Evolutionary conservation across 805 yeast species (phyloP), one percentile per base, ranked within the genome.

Genomic region (Danielia oregonensis): DNA sequence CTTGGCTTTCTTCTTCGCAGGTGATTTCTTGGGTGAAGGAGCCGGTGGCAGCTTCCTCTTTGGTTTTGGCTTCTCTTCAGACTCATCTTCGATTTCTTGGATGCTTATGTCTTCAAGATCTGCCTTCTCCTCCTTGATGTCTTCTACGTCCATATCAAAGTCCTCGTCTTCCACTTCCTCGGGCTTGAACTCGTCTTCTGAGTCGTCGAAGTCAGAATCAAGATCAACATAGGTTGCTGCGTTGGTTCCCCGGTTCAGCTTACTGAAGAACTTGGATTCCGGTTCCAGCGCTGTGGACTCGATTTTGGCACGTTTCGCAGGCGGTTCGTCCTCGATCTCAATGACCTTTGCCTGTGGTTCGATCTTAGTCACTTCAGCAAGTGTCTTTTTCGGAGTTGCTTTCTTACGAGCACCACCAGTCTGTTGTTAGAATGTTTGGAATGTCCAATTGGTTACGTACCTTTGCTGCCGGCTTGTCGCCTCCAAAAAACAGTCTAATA

Each of bases 151-250:
- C 10, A 34, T 26, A 6, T 37, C 44, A 12, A 26, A 41, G 6
- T 42, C 49, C 4, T 33, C 45, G 3, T 37, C 42, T 4, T 46
- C 46, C n/a, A 42, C 55, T n/a, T 32, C 48, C 9, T 44, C 35
- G 5, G 54, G 52, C 23, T 50, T 32, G 34, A 51, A 49, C 5
- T 54, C 57, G 17, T 47, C 55, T 17, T 50, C 61, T 8, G 52
- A 45, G 36, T 50, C 57, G 24, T 46, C 57, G 16, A 37, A 14
- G 29, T 46, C 49, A 17, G 44, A 40, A 33, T 44, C 51, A 18
- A 42, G 35, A 25, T 46, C 42, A 13, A 44, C 35, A 11, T 46
- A 46, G 10, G 21, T 35, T 14, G 44, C n/a, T 24, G 26, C 26
- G 17, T 15, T 14, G 26, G 11, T 26, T 32, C 17, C n/a, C n/a